These are phyloP conservation scores for Knufia fluminis DNA, from an alignment of 2,329 filamentous ascomycete species.

Conservation along the genomic window DNA sequence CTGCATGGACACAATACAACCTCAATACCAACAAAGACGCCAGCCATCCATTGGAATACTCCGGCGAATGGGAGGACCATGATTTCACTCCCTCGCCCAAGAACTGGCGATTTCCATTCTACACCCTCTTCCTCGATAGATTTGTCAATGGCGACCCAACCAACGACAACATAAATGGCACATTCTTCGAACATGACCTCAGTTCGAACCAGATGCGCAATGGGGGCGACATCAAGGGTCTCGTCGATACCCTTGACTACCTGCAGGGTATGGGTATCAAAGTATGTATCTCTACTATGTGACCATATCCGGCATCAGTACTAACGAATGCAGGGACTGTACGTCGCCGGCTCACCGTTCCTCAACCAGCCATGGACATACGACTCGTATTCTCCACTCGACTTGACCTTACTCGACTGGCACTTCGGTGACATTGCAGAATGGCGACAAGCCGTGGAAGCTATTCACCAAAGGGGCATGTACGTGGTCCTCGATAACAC, in stretches of 20 bases:
- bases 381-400: constrained; percentile 52
- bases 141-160: constrained; percentile 57
- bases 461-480: constrained; percentile 55
- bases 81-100: constrained; percentile 45
- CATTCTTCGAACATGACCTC: constrained; percentile 51
- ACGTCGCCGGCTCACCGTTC: constrained; percentile 54
- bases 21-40: constrained; percentile 52
- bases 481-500: constrained; percentile 60
- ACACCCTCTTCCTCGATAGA: constrained; percentile 55
- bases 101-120: constrained; percentile 59
- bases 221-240: constrained; percentile 51
- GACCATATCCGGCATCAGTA: neutral
- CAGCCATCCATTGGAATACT: constrained; percentile 49
- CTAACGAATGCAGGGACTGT: constrained; percentile 40
- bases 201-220: constrained; percentile 54
- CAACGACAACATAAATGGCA: constrained; percentile 55
- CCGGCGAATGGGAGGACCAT: constrained; percentile 43
- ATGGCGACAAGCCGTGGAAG: constrained; percentile 50
- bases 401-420: constrained; percentile 54
- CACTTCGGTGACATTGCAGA: constrained; percentile 52
- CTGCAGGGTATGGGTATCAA: constrained; percentile 56
- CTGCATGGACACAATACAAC: constrained; percentile 46
- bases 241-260: constrained; percentile 54
- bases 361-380: constrained; percentile 57
- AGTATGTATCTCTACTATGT: constrained; percentile 12